These are phyloP conservation scores for Fusarium sp. DNA, from an alignment of 2,329 filamentous ascomycete species.

Conservation along the genomic window DNA sequence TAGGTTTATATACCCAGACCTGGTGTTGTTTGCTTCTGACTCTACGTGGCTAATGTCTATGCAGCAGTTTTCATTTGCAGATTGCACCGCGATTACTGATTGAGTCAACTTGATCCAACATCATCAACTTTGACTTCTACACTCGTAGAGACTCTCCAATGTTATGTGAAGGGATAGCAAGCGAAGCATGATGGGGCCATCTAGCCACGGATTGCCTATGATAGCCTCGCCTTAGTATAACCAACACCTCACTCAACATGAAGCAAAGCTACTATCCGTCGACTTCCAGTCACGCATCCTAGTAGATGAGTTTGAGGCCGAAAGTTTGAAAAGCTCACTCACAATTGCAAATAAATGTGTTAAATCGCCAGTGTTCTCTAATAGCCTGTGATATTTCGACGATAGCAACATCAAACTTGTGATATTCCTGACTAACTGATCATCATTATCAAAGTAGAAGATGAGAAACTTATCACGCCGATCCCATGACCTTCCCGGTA, in stretches of 20 bases:
- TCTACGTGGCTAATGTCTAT: neutral
- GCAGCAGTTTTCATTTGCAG: neutral
- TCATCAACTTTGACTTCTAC: too few relatives aligned
- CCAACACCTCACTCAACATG: too few relatives aligned
- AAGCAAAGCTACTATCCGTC: rapidly evolving
- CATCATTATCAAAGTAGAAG: neutral
- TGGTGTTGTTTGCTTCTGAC: neutral
- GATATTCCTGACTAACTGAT: neutral
- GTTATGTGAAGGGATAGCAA: too few relatives aligned
- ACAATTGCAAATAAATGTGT: neutral
- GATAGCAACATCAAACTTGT: neutral
- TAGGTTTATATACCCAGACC: neutral
- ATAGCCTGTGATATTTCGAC: neutral
- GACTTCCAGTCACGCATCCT: neutral
- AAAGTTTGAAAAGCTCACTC: neutral
- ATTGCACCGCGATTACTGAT: too few relatives aligned
- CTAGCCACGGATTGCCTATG: neutral
- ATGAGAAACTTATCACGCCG: neutral
- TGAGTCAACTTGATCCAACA: too few relatives aligned
- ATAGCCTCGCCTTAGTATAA: too few relatives aligned
- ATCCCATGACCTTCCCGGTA: neutral
- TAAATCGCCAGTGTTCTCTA: neutral
- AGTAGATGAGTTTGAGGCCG: neutral
- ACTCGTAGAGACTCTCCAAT: too few relatives aligned
- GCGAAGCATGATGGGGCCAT: neutral